Evolutionary conservation across 257 asterid genomes (phyloP), one percentile per base, ranked within the genome.

Genomic region (Salvia splendens): DNA sequence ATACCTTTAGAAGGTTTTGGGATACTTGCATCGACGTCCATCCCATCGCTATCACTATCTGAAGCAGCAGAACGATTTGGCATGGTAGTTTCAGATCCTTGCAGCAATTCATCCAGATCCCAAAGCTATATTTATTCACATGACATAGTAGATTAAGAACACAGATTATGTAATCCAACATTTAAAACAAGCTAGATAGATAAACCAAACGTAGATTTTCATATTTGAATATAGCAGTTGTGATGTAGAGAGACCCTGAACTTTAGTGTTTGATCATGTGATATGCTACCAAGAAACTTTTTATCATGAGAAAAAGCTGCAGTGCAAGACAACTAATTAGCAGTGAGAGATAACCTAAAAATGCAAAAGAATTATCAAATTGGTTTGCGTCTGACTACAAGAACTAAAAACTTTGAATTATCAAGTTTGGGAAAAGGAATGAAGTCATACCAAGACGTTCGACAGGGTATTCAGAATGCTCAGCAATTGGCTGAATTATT

Each of bases 401-500:
- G 61, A 65, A 17, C 14, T 11, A 35, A 17, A 58, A 48, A 59
- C 8, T 46, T 12, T 8, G 36, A 57, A 17, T 49, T 8, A 61
- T 63, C 42, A 61, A 61, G 64, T 68, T 33, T 32, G 52, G 16
- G 24, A 52, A 56, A 65, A 61, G 12, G 69, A 61, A 11, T 65
- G 33, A 66, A 73, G 59, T 53, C 82, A 52, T 85, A 93, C 97
- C 99, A 55, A 93, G 96, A 77, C 95, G 89, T 64, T 93, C 99
- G 63, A 93, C 85, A 6, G 97, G 88, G 73, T 73, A 77, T 61
- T 90, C 89, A 11, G 99, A 93, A 75, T 93, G 97, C 83, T 86
- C 96, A 1, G 92, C 96, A 64, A 93, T 82, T 72, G 97, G 97
- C 78, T 93, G 97, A 61, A 93, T 88, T 70, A 90, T 79, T 86